Evolutionary conservation across 352 stramenopile genomes (phyloP), one percentile per base, ranked within the genome.

Genomic region (Pelagophyceae sp.): DNA sequence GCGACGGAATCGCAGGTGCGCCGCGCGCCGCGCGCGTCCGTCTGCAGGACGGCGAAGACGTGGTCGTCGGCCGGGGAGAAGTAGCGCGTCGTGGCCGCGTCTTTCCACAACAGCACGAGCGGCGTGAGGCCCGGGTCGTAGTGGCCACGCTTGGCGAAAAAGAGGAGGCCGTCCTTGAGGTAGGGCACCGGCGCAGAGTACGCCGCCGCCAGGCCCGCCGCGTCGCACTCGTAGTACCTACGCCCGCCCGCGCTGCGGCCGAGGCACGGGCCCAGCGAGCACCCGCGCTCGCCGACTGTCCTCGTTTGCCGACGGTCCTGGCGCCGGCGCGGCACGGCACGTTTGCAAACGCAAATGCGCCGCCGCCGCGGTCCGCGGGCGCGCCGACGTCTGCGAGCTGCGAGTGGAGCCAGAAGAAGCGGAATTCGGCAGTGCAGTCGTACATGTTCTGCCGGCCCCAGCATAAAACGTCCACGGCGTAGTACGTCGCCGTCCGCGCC

Each of bases 371-470:
- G 33, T 70, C 64, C 17, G 65, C 64, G 29, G 32, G 82, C 0
- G 87, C 81, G 3, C 80, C 82, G 60, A 85, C 86, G 82, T 96
- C 91, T 0, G 84, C 84, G 6, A 96, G 85, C 82, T 96, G 96
- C 80, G 94, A 90, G 1, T 88, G 89, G 75, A 95, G 83, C 91
- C 91, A 96, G 81, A 93, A 96, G 2, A 92, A 84, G 25, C 92
- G 88, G 74, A 96, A 96, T 78, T 95, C 90, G 17, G 87, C 92
- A n/a, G 91, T 93, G 82, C 91, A 95, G 82, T 95, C 92, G 80
- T 95, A 96, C 58, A 96, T 80, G 72, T 93, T 72, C 78, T 94
- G 93, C n/a, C 90, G 88, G 80, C 95, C 96, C 92, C 92, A 96
- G 83, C 89, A 94, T 89, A 96, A 93, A 80, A 95, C 87, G 79